phyloP scores from a whole-genome alignment of 2,329 filamentous ascomycete species.

The Alternaria gaisen region DNA sequence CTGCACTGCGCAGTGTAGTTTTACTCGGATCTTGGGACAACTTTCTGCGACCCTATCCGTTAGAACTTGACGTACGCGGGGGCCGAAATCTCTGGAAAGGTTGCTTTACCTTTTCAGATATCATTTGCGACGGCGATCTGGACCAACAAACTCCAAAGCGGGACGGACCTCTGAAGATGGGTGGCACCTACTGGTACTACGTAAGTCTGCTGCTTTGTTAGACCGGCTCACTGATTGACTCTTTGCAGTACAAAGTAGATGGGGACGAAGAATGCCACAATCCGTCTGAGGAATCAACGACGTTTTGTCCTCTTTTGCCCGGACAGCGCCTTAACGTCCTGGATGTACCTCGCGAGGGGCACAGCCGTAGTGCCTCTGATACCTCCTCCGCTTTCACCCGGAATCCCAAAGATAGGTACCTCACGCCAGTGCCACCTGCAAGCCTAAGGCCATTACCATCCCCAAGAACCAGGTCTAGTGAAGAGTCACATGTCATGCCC shows the following conservation, averaged over 20 bases:
- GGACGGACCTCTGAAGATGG: slow-evolving; percentile 87
- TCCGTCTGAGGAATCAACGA: slow-evolving; percentile 75
- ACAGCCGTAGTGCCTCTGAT: slow-evolving; percentile 71
- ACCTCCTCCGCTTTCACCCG: slow-evolving; percentile 76
- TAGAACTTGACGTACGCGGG: slow-evolving; percentile 81
- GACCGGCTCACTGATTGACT: slow-evolving; percentile 18
- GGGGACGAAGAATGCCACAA: slow-evolving; percentile 82
- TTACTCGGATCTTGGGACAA: slow-evolving; percentile 96
- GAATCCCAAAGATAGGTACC: slow-evolving; percentile 79
- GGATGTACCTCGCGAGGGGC: slow-evolving; percentile 74
- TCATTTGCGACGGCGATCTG: slow-evolving; percentile 78
- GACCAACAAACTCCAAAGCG: slow-evolving; percentile 64
- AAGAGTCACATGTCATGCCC: slow-evolving; percentile 29
- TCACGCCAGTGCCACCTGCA: slow-evolving; percentile 67
- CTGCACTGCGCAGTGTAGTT: slow-evolving; percentile 72
- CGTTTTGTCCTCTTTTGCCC: slow-evolving; percentile 82
- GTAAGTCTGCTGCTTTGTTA: slow-evolving; percentile 62
- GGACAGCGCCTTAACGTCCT: slow-evolving; percentile 88
- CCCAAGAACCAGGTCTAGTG: slow-evolving; percentile 26
- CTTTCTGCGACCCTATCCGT: slow-evolving; percentile 78
- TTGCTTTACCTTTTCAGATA: slow-evolving; percentile 85
- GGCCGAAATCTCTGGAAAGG: slow-evolving; percentile 83
- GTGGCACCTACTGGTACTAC: slow-evolving; percentile 94
- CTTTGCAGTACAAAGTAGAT: slow-evolving; percentile 79
- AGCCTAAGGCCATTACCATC: slow-evolving; percentile 46